Evolutionary conservation across 202 grass and related monocot genomes (phyloP), one percentile per base, ranked within the genome.

Genomic region (Brachypodium distachyon): DNA sequence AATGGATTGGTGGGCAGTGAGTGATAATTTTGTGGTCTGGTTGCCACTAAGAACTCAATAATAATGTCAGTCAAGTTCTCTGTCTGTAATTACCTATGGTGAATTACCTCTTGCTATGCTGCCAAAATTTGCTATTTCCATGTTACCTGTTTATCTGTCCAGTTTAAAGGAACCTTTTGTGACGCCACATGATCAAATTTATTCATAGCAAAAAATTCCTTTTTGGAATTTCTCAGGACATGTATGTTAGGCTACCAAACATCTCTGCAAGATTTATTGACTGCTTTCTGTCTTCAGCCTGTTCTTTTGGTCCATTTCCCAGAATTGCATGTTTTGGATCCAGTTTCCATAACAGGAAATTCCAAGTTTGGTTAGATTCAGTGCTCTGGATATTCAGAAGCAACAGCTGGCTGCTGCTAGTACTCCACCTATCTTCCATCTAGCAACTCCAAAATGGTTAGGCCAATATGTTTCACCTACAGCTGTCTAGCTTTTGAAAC

Each of bases 1-100:
- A 80, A 21, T 75, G 42, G 6, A 51, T 22, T 79, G 69, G 51
- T 74, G 85, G 79, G 68, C 34, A 68, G 28, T n/a, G n/a, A 81
- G 68, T 26, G 41, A 12, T 19, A 33, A 9, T 34, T 48, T 49
- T 70, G 26, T 68, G 4, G 25, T 56, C 75, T 46, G 10, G 21
- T 70, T 54, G 77, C 43, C 21, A 48, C 39, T 9, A 47, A 44
- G 6, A 70, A 55, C 46, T 23, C 75, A n/a, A n/a, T n/a, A n/a
- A n/a, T n/a, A n/a, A 55, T 62, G 17, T 12, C 44, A 56, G 17
- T 50, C 12, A 74, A 69, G 3, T 40, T 31, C 37, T 25, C 41
- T 9, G 3, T 49, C 13, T 27, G 49, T 37, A 8, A 25, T 3
- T n/a, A n/a, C n/a, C n/a, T n/a, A n/a, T n/a, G n/a, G n/a, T 7